These are phyloP conservation scores for Hypoxylon sp. DNA, from an alignment of 2,329 filamentous ascomycete genomes.

Conservation along the genomic window DNA sequence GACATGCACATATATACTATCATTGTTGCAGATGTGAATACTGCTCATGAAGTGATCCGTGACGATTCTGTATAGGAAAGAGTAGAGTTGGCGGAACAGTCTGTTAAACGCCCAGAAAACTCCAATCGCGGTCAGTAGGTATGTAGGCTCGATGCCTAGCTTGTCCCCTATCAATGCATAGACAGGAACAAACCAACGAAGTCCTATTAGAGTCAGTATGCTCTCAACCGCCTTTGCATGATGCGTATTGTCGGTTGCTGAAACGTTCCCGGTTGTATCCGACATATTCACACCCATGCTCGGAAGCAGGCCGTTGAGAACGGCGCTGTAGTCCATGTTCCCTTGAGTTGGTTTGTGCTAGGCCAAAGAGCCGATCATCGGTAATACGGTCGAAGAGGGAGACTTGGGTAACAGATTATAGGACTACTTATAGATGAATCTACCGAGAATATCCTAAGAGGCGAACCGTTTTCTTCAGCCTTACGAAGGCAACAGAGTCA, in stretches of 20 bases:
- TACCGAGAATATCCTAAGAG: not conserved
- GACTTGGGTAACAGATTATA: not conserved
- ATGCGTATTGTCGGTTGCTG: slow-evolving; percentile 32
- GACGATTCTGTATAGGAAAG: slow-evolving; percentile 56
- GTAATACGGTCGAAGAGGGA: not conserved
- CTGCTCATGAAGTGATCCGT: slow-evolving; percentile 65
- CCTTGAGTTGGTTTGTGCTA: not conserved
- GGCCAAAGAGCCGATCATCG: not conserved
- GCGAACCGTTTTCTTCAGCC: not conserved
- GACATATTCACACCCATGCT: slow-evolving; percentile 43
- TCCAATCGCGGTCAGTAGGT: slow-evolving; percentile 62
- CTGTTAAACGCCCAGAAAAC: slow-evolving; percentile 64
- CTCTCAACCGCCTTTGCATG: slow-evolving; percentile 54
- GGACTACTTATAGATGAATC: slow-evolving; percentile 3
- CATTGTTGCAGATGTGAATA: slow-evolving; percentile 67
- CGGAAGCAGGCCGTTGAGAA: slow-evolving; percentile 23
- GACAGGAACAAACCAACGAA: slow-evolving; percentile 61
- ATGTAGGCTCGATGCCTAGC: slow-evolving; percentile 65
- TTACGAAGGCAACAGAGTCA: slow-evolving; percentile 4
- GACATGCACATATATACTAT: slow-evolving; percentile 71
- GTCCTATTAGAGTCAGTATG: slow-evolving; percentile 62
- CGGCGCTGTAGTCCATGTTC: slow-evolving; percentile 30
- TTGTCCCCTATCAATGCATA: slow-evolving; percentile 62
- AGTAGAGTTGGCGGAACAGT: slow-evolving; percentile 57
- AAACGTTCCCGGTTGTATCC: slow-evolving; percentile 27